Conservation (phyloP, 2,329 filamentous ascomycete species). For the Karstenula rhodostoma region DNA sequence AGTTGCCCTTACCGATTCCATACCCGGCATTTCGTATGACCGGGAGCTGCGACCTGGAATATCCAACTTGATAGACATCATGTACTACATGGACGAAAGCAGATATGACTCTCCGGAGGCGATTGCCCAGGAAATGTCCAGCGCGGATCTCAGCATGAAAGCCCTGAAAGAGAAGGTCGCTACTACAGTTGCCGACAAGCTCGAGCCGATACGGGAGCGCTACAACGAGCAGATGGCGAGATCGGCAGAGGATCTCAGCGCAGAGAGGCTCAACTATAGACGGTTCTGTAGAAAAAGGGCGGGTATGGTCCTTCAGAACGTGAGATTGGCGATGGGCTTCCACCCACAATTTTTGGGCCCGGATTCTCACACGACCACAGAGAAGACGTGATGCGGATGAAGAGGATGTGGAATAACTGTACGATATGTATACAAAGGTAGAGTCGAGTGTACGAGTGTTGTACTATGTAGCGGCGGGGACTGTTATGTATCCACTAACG, state of each 20-base stretch:
- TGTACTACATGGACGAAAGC: slow-evolving; percentile 70
- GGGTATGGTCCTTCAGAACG: background rate
- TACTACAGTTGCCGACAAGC: slow-evolving; percentile 61
- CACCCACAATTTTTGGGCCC: too few species aligned
- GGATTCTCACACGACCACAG: too few species aligned
- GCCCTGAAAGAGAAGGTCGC: slow-evolving; percentile 72
- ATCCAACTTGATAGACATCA: slow-evolving; percentile 82
- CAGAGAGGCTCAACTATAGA: too few species aligned
- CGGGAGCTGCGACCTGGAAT: slow-evolving; percentile 76
- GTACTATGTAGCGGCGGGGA: too few species aligned
- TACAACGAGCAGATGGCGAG: slow-evolving; percentile 62
- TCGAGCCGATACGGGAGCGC: slow-evolving; percentile 64
- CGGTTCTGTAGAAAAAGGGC: too few species aligned
- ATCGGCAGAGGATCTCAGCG: background rate
- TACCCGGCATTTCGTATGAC: slow-evolving; percentile 75
- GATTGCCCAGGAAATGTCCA: slow-evolving; percentile 55
- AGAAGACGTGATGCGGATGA: too few species aligned
- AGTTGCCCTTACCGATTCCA: slow-evolving; percentile 78
- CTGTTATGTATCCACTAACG: too few species aligned
- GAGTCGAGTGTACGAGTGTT: too few species aligned
- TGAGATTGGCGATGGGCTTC: background rate
- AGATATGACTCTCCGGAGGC: slow-evolving; percentile 51
- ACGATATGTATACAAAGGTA: too few species aligned
- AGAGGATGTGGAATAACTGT: too few species aligned
- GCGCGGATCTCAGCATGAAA: slow-evolving; percentile 57